Evolutionary conservation across 345 rosid genomes (phyloP), one percentile per base, ranked within the genome.

Genomic region (Boechera divaricarpa): DNA sequence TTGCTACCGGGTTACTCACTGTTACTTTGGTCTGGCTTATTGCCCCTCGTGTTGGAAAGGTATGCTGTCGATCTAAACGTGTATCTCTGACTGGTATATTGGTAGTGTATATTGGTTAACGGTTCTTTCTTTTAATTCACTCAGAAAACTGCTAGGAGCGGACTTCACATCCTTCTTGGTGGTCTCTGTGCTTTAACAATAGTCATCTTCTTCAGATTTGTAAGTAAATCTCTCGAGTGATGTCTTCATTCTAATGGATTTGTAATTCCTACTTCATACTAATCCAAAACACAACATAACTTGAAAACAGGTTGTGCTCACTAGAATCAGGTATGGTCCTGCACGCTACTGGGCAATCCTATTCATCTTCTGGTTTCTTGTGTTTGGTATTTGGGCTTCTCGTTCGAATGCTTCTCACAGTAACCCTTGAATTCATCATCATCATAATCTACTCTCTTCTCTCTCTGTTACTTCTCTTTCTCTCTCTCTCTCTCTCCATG

Each of bases 11-110:
- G 70, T 78, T 94, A 39, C 93, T 92, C 67, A 92, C 98, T 18
- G 95, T 90, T 45, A 89, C 98, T 26, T 84, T 94, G 73, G 95
- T 97, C 31, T 94, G 98, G 97, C 92, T 94, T 58, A 89, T 94
- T 73, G 98, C 98, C 54, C 98, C 98, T 58, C 98, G 85, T 63
- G 98, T 92, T 84, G 98, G 98, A 74, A 92, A 90, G 97, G 98
- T 94, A 80, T 44, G 80, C 13, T 29, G 52, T 76, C 13, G 7
- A 21, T 53, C 16, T 10, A 49, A 45, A 28, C 24, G 4, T 8
- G 1, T 62, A n/a, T 35, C 39, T 33, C 36, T 36, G 47, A 9
- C 3, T 0, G 6, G 10, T 10, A 2, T 58, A 12, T 45, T 8
- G 38, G 38, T 15, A 51, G 29, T 13, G 51, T 16, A 32, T 38